phyloP scores from a whole-genome alignment of 2,329 filamentous ascomycete species.

The Drechslerella coelobrocha region DNA sequence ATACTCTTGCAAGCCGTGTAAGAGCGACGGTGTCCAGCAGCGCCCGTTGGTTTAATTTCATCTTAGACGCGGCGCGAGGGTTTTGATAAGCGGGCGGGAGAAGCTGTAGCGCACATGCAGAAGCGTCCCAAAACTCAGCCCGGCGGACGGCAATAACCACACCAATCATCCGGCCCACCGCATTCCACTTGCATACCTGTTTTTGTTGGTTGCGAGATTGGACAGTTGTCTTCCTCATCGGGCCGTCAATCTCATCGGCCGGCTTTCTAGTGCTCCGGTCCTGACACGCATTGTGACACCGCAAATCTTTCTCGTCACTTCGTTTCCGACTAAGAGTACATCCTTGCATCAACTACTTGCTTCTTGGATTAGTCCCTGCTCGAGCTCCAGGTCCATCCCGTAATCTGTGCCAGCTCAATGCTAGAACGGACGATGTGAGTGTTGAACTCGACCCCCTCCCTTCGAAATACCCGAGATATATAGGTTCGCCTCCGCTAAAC shows the following conservation, averaged over 20 bases:
- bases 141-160: constrained; percentile 50
- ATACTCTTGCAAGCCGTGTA: constrained; percentile 40
- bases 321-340: constrained; percentile 44
- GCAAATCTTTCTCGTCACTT: constrained; percentile 39
- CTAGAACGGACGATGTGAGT: constrained; percentile 49
- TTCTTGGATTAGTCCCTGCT: constrained; percentile 33
- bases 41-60: constrained; percentile 22
- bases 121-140: constrained; percentile 47
- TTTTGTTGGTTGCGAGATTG: constrained; percentile 51
- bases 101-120: constrained; percentile 50
- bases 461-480: constrained; percentile 17
- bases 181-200: constrained; percentile 35
- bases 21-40: constrained; percentile 30
- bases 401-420: constrained; percentile 43
- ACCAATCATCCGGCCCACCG: constrained; percentile 48
- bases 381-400: constrained; percentile 28
- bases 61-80: constrained; percentile 20
- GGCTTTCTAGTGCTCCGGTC: constrained; percentile 30
- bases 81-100: constrained; percentile 22
- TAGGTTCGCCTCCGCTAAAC: constrained; percentile 16
- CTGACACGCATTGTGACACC: constrained; percentile 44
- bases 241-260: constrained; percentile 37
- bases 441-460: constrained; percentile 21
- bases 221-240: constrained; percentile 51
- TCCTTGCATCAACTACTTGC: constrained; percentile 40